phyloP scores from a whole-genome alignment of 768 basidiomycete genomes.

The Russula griseocarnosa region DNA sequence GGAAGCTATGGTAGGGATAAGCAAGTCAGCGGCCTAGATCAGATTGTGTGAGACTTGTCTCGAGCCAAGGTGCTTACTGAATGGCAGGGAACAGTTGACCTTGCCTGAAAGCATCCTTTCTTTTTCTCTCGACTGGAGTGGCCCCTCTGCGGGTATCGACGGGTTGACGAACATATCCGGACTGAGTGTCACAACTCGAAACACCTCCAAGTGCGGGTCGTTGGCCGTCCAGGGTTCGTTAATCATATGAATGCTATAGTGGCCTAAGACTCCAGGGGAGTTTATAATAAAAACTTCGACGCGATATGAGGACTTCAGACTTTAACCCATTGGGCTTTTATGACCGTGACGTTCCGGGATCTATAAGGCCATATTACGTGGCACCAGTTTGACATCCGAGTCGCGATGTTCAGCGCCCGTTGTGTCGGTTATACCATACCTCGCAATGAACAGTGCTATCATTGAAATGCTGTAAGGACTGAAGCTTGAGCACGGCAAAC shows the following conservation, averaged over 20 bases:
- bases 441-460: neutral
- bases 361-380: neutral
- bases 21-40: neutral
- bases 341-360: neutral
- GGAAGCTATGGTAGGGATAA: slow-evolving; percentile 48
- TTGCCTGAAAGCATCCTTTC: slow-evolving; percentile 73
- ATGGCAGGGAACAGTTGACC: slow-evolving; percentile 95
- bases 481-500: neutral
- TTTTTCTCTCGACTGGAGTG: slow-evolving; percentile 43
- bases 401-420: neutral
- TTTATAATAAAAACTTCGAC: neutral
- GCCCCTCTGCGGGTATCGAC: too few relatives aligned
- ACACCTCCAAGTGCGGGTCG: slow-evolving; percentile 48
- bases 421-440: neutral
- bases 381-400: neutral
- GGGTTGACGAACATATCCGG: slow-evolving; percentile 79
- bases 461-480: neutral
- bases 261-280: too few relatives aligned
- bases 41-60: neutral
- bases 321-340: neutral
- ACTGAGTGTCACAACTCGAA: slow-evolving; percentile 87
- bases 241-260: too few relatives aligned
- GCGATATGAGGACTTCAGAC: neutral
- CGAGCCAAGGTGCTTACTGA: slow-evolving; percentile 47
- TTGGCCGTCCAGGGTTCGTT: neutral